Conservation (phyloP, 257 asterid genomes). For the Orobanche coerulescens region DNA sequence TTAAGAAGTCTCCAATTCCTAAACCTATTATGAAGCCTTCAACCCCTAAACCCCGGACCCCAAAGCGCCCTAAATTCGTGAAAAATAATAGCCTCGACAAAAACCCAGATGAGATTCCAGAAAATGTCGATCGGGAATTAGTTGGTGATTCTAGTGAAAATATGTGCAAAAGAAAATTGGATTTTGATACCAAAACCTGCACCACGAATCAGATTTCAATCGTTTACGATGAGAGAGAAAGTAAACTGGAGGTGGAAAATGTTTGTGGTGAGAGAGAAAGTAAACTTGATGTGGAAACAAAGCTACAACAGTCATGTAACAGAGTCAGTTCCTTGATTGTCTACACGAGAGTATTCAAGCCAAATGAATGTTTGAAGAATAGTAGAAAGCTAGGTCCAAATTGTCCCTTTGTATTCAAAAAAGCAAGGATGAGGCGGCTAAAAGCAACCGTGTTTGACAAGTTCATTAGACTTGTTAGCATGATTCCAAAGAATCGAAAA, state of each 20-base stretch:
- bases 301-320: background rate
- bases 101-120: background rate
- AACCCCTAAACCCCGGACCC: constrained; percentile 28
- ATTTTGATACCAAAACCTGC: constrained; percentile 16
- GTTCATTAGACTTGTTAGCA: background rate
- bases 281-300: background rate
- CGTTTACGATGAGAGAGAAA: background rate
- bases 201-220: background rate
- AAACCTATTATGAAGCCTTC: background rate
- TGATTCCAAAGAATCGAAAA: background rate
- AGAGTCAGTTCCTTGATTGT: constrained; percentile 6
- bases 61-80: constrained; percentile 7
- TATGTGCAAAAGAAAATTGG: constrained; percentile 20
- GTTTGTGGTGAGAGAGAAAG: background rate
- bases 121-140: background rate
- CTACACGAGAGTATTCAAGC: constrained; percentile 20
- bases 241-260: background rate
- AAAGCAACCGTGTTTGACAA: background rate
- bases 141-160: background rate
- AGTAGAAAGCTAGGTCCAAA: constrained; percentile 31
- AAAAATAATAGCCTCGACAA: background rate
- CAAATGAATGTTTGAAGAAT: constrained; percentile 21
- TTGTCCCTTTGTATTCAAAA: constrained; percentile 20
- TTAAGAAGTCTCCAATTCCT: background rate
- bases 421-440: constrained; percentile 21